Evolutionary conservation across 106 monocot species (phyloP).

Genomic region (Dendrobium nobile): DNA sequence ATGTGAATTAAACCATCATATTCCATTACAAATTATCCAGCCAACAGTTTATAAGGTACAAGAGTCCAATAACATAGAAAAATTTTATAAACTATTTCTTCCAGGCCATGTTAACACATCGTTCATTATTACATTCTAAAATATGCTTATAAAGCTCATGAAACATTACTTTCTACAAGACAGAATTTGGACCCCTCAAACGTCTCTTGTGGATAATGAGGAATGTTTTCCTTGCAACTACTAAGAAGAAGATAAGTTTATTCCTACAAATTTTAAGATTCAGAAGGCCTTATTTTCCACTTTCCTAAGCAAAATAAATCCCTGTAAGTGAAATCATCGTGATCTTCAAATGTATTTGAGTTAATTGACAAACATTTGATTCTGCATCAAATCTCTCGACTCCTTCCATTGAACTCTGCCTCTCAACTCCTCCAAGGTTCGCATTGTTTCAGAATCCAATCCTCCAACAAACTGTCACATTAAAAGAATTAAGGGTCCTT

Average conservation of each 20-base stretch:
- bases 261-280: neutral
- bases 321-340: too few species aligned
- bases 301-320: neutral
- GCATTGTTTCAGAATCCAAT: conserved; percentile 61
- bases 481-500: neutral
- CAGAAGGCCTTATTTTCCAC: neutral
- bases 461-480: conserved; percentile 65
- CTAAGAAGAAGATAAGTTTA: neutral
- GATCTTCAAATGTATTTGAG: neutral
- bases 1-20: too few species aligned
- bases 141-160: neutral
- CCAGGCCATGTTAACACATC: too few species aligned
- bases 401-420: conserved; percentile 24
- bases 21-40: too few species aligned
- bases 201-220: neutral
- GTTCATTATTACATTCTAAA: neutral
- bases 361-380: neutral
- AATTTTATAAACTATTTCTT: too few species aligned
- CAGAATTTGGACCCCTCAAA: neutral
- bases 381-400: conserved; percentile 3
- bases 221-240: neutral
- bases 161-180: neutral
- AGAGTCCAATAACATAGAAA: too few species aligned
- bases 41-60: too few species aligned
- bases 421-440: conserved; percentile 50